These are phyloP conservation scores for Aspergillus coremiiformis DNA, from an alignment of 495 filamentous ascomycete species.

Conservation along the genomic window DNA sequence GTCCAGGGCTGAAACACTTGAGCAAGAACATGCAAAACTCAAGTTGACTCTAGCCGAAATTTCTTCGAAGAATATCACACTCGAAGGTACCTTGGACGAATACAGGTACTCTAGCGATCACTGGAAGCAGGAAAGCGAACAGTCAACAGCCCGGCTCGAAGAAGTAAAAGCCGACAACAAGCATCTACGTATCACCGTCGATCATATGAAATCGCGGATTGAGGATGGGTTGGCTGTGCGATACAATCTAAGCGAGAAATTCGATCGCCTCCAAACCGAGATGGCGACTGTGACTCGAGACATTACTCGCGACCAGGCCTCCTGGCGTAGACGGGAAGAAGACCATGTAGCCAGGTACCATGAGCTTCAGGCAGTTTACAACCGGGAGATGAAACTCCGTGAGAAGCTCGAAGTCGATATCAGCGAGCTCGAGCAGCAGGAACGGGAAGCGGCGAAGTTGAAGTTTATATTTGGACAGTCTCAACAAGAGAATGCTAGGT, in stretches of 20 bases:
- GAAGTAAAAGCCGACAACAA: conserved; percentile 49
- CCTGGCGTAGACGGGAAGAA: conserved; percentile 65
- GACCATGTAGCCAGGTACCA: conserved; percentile 67
- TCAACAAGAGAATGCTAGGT: conserved; percentile 47
- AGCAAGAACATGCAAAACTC: conserved; percentile 55
- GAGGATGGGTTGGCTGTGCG: conserved; percentile 76
- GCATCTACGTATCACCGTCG: conserved; percentile 56
- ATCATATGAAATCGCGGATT: conserved; percentile 63
- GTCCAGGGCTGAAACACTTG: conserved; percentile 55
- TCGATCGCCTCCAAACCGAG: conserved; percentile 75
- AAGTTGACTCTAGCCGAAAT: conserved; percentile 60
- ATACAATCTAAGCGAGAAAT: conserved; percentile 69
- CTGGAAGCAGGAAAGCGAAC: conserved; percentile 43
- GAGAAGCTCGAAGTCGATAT: conserved; percentile 77
- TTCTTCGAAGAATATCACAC: conserved; percentile 47
- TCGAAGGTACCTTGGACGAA: conserved; percentile 54
- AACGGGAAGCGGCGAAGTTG: conserved; percentile 56
- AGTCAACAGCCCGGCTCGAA: conserved; percentile 46
- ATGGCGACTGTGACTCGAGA: conserved; percentile 71
- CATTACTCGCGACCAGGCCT: conserved; percentile 70
- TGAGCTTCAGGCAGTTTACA: conserved; percentile 67
- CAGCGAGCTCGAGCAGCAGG: conserved; percentile 63
- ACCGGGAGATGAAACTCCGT: conserved; percentile 66
- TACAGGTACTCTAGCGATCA: conserved; percentile 50
- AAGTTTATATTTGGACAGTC: conserved; percentile 49